Evolutionary conservation across 1,284 basidiomycete species (phyloP).

Genomic region (Stygiomarasmius scandens): DNA sequence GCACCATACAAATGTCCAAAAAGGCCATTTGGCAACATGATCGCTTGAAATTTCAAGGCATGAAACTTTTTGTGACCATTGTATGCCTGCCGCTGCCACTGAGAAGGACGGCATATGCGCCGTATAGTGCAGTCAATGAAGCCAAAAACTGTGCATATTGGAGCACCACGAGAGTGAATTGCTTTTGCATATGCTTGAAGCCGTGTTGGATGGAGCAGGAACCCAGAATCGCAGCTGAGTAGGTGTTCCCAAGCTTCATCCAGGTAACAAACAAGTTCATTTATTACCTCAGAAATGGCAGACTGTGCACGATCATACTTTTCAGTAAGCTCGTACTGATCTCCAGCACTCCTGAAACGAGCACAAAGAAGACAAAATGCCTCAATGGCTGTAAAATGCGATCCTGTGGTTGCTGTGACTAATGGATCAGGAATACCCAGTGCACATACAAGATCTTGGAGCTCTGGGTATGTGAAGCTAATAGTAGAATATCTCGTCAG

Average conservation of each 20-base stretch:
- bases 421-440: conserved; percentile 18
- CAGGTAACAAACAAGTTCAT: conserved; percentile 13
- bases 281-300: conserved; percentile 19
- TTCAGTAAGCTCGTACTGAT: conserved; percentile 13
- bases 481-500: no score
- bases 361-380: conserved; percentile 19
- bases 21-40: conserved; percentile 21
- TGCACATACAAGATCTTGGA: background rate
- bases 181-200: conserved; percentile 21
- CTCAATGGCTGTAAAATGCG: conserved; percentile 15
- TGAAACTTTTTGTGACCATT: conserved; percentile 24
- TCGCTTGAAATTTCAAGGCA: conserved; percentile 22
- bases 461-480: no score
- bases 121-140: conserved; percentile 25
- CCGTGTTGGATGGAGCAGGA: conserved; percentile 8
- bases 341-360: conserved; percentile 15
- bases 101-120: conserved; percentile 13
- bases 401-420: conserved; percentile 10
- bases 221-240: conserved; percentile 13
- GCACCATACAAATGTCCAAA: conserved; percentile 22
- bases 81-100: conserved; percentile 19
- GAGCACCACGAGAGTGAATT: conserved; percentile 16
- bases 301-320: conserved; percentile 15
- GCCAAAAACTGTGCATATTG: conserved; percentile 14
- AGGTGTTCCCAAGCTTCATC: conserved; percentile 21